Evolutionary conservation across 2,329 filamentous ascomycete genomes (phyloP), one percentile per base, ranked within the genome.

Genomic region (Aspergillus candidus): DNA sequence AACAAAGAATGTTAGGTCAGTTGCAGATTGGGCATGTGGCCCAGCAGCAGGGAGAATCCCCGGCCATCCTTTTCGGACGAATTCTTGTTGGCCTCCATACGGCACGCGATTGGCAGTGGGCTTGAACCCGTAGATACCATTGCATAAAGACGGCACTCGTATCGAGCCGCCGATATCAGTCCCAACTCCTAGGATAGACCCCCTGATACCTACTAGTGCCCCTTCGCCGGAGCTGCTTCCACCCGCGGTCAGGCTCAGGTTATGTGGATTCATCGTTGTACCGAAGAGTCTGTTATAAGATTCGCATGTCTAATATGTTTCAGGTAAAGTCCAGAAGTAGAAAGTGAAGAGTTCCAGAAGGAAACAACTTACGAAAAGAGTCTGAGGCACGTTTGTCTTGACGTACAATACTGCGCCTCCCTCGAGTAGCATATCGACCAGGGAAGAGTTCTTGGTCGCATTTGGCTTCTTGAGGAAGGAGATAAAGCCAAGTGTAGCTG

Each of bases 101-200:
- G 61, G 59, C 1, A 65, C 48, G 1, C 59, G 56, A n/a, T 47
- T 47, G 2, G 43, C 39, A 10, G 55, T 60, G 5, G 63, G 60
- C 35, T 63, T 65, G 44, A 65, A 61, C 4, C 61, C 62, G 35
- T 60, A 60, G 2, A 56, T 51, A 1, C 62, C 62, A 40, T 56
- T 59, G 39, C 57, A 63, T 4, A 63, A 41, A 10, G 61, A 48
- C 0, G 63, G 64, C 14, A 63, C 62, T 2, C 64, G 62, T 33
- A 66, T 58, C 1, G 60, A 62, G 1, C 62, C 62, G 27, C 47
- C 62, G 41, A 66, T 59, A 46, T 67, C 63, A 4, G 61, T 62
- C 3, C 58, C 62, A 3, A 63, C 53, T 3, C 62, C 62, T 0
- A 65, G 35, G 3, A 58, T 42, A 3, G 56, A 61, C 11, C 63